phyloP scores from a whole-genome alignment of 2,329 filamentous ascomycete genomes.

The Diaporthe vexans region DNA sequence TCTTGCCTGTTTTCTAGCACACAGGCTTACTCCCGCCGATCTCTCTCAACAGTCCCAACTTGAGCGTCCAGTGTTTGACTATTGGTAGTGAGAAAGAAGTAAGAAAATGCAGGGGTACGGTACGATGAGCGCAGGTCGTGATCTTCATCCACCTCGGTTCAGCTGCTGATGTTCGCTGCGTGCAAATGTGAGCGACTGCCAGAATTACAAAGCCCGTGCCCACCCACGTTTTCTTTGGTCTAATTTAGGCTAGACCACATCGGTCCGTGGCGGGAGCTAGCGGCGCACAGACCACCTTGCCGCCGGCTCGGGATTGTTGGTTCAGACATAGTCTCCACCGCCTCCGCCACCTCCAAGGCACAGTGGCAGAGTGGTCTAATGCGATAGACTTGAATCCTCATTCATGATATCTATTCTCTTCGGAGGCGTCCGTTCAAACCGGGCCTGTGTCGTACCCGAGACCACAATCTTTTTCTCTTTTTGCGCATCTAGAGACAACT shows the following conservation, averaged over 20 bases:
- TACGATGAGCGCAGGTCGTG: background rate
- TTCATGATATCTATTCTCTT: conserved; percentile 34
- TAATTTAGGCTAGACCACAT: background rate
- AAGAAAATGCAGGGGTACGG: background rate
- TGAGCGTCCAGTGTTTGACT: background rate
- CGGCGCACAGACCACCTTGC: background rate
- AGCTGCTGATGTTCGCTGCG: background rate
- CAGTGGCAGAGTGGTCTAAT: conserved; percentile 33
- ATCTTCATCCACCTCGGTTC: background rate
- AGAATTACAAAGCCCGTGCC: background rate
- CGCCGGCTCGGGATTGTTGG: background rate
- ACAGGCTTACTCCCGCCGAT: background rate
- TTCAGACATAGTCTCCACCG: background rate
- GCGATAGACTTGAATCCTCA: conserved; percentile 23
- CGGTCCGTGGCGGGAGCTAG: conserved; percentile 2
- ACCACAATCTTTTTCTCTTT: too few relatives aligned
- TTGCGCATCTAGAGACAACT: too few relatives aligned
- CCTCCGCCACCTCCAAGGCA: background rate
- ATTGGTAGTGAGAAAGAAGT: too few relatives aligned
- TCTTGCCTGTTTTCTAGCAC: background rate
- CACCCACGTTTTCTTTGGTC: background rate
- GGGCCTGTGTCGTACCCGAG: background rate
- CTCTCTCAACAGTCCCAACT: background rate
- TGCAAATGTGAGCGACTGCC: background rate
- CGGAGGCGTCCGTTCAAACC: conserved; percentile 29